These are phyloP conservation scores for Entophlyctis helioformis DNA, from an alignment of 192 early-diverging fungal genomes.

Conservation along the genomic window DNA sequence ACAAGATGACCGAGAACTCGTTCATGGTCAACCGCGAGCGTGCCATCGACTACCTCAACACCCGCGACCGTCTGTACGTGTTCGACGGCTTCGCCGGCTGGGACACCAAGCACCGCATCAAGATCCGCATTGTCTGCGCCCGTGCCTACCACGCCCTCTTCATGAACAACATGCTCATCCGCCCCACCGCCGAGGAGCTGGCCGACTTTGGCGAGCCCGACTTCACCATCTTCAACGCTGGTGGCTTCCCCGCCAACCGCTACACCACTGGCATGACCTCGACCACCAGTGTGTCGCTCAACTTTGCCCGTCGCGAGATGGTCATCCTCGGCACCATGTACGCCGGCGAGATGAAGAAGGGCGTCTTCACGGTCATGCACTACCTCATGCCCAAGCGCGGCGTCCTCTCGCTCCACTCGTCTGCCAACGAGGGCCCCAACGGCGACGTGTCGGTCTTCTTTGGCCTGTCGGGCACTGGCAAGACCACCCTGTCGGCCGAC, in stretches of 20 bases:
- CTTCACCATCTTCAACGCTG: slow-evolving; percentile 97
- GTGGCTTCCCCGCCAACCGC: slow-evolving; percentile 83
- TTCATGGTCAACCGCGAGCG: slow-evolving; percentile 95
- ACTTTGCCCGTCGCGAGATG: slow-evolving; percentile 92
- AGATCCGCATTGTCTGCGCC: slow-evolving; percentile 88
- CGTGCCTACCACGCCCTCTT: slow-evolving; percentile 94
- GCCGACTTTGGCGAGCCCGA: slow-evolving; percentile 88
- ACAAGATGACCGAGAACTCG: slow-evolving; percentile 56
- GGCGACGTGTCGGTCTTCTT: slow-evolving; percentile 97
- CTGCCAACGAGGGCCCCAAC: slow-evolving; percentile 80
- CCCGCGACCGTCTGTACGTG: slow-evolving; percentile 81
- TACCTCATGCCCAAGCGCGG: slow-evolving; percentile 94
- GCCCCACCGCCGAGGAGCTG: slow-evolving; percentile 82
- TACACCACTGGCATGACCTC: slow-evolving; percentile 95
- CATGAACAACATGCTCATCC: slow-evolving; percentile 99
- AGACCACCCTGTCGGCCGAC: slow-evolving; percentile 95
- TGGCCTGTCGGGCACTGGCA: slow-evolving; percentile 94
- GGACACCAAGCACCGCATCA: slow-evolving; percentile 97
- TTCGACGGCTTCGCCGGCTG: slow-evolving; percentile 97
- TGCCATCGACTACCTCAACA: slow-evolving; percentile 94
- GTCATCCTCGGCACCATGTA: slow-evolving; percentile 97
- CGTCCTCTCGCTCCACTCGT: slow-evolving; percentile 83
- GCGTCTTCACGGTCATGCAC: slow-evolving; percentile 97
- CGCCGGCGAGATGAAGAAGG: slow-evolving; percentile 99
- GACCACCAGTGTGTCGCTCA: slow-evolving; percentile 80